Conservation (phyloP, 345 rosid species). For the Brassica incana region DNA sequence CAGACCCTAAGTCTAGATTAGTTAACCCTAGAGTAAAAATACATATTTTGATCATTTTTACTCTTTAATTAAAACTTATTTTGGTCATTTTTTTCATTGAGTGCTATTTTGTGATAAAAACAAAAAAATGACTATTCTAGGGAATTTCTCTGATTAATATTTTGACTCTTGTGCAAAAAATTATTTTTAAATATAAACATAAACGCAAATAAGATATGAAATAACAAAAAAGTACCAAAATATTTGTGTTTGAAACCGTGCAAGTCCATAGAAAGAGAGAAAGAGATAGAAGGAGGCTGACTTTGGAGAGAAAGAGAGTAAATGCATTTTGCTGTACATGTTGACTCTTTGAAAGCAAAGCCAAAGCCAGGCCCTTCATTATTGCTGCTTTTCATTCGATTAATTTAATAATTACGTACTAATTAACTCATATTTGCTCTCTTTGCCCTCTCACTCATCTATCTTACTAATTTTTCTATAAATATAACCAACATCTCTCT, state of each 20-base stretch:
- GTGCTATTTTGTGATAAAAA: too few relatives aligned
- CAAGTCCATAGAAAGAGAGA: conserved; percentile 20
- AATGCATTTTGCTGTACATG: conserved; percentile 62
- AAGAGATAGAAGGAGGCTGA: conserved; percentile 44
- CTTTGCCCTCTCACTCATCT: conserved; percentile 1
- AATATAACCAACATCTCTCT: conserved; percentile 43
- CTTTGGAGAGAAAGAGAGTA: conserved; percentile 59
- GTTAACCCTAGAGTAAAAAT: too few relatives aligned
- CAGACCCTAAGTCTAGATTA: too few relatives aligned
- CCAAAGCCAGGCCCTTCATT: conserved; percentile 35
- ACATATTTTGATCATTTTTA: too few relatives aligned
- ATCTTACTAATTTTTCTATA: conserved; percentile 39
- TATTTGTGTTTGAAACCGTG: conserved; percentile 31
- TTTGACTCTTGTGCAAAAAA: too few relatives aligned
- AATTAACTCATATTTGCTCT: conserved; percentile 20
- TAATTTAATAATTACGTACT: conserved; percentile 30
- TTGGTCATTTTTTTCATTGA: too few relatives aligned
- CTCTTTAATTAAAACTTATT: too few relatives aligned
- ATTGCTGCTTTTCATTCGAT: conserved; percentile 41
- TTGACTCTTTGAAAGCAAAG: conserved; percentile 59
- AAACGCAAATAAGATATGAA: too few relatives aligned
- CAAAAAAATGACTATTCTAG: too few relatives aligned
- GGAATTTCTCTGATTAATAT: too few relatives aligned
- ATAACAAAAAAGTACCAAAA: neutral
- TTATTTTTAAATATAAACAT: too few relatives aligned